Evolutionary conservation across 75 land plant genomes (phyloP), one percentile per base, ranked within the genome.

Genomic region (Azolla pinnata): DNA sequence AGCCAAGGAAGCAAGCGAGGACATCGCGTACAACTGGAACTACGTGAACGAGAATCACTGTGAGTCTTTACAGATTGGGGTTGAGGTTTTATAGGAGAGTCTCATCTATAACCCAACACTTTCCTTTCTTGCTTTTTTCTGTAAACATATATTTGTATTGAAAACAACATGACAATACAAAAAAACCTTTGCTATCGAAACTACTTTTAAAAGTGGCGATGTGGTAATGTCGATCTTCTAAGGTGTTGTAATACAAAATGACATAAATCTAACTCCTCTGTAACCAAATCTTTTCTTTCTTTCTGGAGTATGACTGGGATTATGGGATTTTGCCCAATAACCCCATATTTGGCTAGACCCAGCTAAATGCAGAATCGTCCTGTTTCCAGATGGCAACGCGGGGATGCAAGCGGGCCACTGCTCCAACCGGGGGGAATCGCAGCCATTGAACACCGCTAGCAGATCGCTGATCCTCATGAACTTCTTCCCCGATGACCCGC

Each of bases 341-440:
- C n/a, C n/a, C n/a, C n/a, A n/a, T n/a, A n/a, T n/a, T n/a, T n/a
- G n/a, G n/a, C n/a, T n/a, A n/a, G n/a, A n/a, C n/a, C n/a, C n/a
- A n/a, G n/a, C n/a, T n/a, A n/a, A n/a, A n/a, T n/a, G n/a, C n/a
- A n/a, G n/a, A n/a, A n/a, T n/a, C n/a, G n/a, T n/a, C n/a, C n/a
- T n/a, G n/a, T n/a, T n/a, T n/a, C n/a, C 65, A 86, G 97, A 86
- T 75, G 97, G 97, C n/a, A 76, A 84, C 62, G 88, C 46, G n/a
- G 92, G 97, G 28, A 79, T 82, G 81, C 28, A 70, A 8, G 67
- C 29, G 0, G 92, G 97, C 10, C 57, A 33, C 0, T 91, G 97
- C 65, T 26, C 68, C 0, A 82, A 78, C 3, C 79, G 88, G 9
- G 79, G 31, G 28, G 80, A 74, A 27, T 87, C 92, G 7, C 29